Evolutionary conservation across 352 stramenopile genomes (phyloP), one percentile per base, ranked within the genome.

Genomic region (Phytophthora quininea): DNA sequence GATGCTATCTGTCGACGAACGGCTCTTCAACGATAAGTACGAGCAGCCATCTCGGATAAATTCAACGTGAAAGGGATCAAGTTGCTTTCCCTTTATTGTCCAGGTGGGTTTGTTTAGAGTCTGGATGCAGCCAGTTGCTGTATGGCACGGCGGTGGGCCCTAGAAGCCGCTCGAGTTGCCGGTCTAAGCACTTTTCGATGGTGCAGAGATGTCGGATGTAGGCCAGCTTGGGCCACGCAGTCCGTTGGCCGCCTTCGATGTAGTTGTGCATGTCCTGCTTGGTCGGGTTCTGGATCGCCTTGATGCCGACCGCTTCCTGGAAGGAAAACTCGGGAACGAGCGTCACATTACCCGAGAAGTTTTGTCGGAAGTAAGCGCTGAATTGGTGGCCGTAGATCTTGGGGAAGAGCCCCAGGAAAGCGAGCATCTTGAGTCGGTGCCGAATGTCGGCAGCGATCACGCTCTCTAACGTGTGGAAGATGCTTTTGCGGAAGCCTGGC

Each of bases 311-410:
- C 5, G 78, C 78, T 15, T 96, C 84, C 7, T 97, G 65, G 42
- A 91, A 92, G 45, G 96, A 81, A 69, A 98, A 92, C 32, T 91
- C 88, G 6, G 89, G 80, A 71, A 98, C 95, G 51, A 99, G 80
- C 9, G 96, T 99, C 46, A 99, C 92, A 72, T 99, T 97, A 14
- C 97, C 97, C 48, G 97, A 96, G 73, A 99, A 99, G 69, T 98
- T 97, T 81, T 98, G 93, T 46, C 90, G 87, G 79, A 98, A 84
- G 69, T 79, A 90, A 45, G 71, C 80, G 56, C 77, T 89, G 64
- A 86, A 86, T 54, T 89, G 80, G 71, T 98, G 92, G 14, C 80
- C 82, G 58, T 92, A 89, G 64, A 90, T 88, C 60, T 84, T 86
- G 6, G 89, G 80, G 58, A 94, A 97, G 4, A 98, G 64, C 1